Evolutionary conservation across 495 filamentous ascomycete species (phyloP), one percentile per base, ranked within the genome.

Genomic region (Aspergillus sclerotioniger): DNA sequence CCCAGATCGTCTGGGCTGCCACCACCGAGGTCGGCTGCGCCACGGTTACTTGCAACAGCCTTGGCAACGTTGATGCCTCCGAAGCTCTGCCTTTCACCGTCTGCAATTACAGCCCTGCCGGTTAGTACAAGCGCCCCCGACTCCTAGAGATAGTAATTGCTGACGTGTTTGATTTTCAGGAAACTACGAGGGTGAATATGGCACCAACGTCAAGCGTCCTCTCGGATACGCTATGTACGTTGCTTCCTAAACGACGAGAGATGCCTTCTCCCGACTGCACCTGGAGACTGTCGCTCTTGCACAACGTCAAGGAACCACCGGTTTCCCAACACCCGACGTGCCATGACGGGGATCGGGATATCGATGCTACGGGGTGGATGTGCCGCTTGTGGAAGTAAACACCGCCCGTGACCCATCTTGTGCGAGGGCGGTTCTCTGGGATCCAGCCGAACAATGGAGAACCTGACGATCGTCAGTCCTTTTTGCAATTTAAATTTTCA

Each of bases 1-100:
- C 88, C n/a, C 91, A 96, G 77, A 79, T 97, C 21, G 82, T 98
- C 37, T 98, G 94, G 94, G 85, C 86, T 69, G 67, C 37, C 7
- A 87, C 89, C 51, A 84, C 72, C 15, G 65, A 80, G 35, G 78
- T 98, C 37, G 94, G 90, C 59, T 98, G 94, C 71, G 81, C 80
- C 51, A 83, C 85, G 31, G 71, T 83, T 6, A 63, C 71, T 29
- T 90, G 87, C 73, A 33, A 69, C n/a, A 68, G 62, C 58, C 67
- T 84, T 53, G 67, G 67, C 55, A 78, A 82, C 57, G 64, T 77
- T 25, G 74, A 73, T 44, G 78, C 77, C 65, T 79, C 78, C 67
- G 57, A 67, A 3, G 49, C 74, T 12, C 72, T 83, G 15, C 79
- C 84, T 9, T 81, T 78, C 68, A 91, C 89, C 48, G 90, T 96